Evolutionary conservation across 1,284 basidiomycete genomes (phyloP), one percentile per base, ranked within the genome.

Genomic region (Trichosporon sp.): DNA sequence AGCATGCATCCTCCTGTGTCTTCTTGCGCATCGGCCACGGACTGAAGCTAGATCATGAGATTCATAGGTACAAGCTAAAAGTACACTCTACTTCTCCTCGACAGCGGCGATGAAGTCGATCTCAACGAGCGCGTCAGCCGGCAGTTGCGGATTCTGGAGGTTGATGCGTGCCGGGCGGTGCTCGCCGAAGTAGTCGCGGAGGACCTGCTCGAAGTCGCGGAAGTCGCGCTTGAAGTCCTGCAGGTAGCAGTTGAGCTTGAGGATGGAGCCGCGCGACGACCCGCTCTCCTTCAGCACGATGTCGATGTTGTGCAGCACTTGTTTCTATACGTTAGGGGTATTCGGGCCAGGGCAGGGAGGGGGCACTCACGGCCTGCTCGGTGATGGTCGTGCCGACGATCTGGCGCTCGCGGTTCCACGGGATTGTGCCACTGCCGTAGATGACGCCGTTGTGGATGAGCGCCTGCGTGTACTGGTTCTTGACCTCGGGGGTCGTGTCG

Each of bases 241-340:
- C 31, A 63, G 23, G n/a, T 63, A 63, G 23, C 34, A 38, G 62
- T 63, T 63, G 21, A 38, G 34, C 62, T 63, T 63, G 11, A 63
- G 11, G 35, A 63, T 18, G 3, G 34, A 42, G 21, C 35, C 35
- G 2, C 9, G n/a, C 13, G 23, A 27, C 23, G n/a, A 25, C 13
- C 62, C 62, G 7, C 29, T n/a, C 62, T 63, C 62, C 35, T 63
- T 42, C 5, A 63, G 62, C 62, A 63, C 62, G n/a, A 42, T 63
- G 13, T 42, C 34, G 35, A 63, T 35, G 62, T 63, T 63, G 21
- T 60, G 23, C 23, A 56, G 51, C 11, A 56, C 51, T 27, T 56
- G 51, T 15, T 56, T 56, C 51, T 56, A 25, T 7, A 4, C 2
- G 15, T 51, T 7, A 47, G 44, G 27, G 53, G 18, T 4, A 5